Conservation (phyloP, 179 eudicot genomes). For the Gypsophila paniculata region DNA sequence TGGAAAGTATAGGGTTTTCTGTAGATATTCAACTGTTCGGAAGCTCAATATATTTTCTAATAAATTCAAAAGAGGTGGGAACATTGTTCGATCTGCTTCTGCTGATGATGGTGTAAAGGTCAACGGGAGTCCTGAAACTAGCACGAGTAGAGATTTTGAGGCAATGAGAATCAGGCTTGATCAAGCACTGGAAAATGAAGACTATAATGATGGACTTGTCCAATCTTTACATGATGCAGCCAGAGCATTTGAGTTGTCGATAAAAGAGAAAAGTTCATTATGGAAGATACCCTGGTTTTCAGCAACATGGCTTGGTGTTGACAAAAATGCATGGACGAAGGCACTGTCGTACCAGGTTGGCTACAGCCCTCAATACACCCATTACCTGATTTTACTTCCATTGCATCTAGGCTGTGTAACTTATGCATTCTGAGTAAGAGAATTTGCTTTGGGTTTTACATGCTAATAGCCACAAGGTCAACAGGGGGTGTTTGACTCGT, state of each 20-base stretch:
- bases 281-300: conserved; percentile 74
- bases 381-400: conserved; percentile 1
- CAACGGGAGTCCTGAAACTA: conserved; percentile 60
- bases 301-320: conserved; percentile 82
- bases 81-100: conserved; percentile 43
- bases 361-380: not conserved
- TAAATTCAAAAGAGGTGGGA: conserved; percentile 37
- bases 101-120: conserved; percentile 79
- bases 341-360: conserved; percentile 84
- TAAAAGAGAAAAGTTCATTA: conserved; percentile 52
- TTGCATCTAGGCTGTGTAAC: not conserved
- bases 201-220: conserved; percentile 67
- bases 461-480: not conserved
- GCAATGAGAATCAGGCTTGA: conserved; percentile 61
- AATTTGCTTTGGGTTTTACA: not conserved
- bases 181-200: conserved; percentile 61
- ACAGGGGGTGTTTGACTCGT: too few species aligned
- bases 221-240: conserved; percentile 86
- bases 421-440: conserved; percentile 5
- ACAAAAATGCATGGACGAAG: conserved; percentile 77
- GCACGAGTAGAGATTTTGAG: conserved; percentile 51
- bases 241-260: conserved; percentile 74
- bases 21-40: conserved; percentile 33
- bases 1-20: conserved; percentile 31
- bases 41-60: conserved; percentile 30